Conservation (phyloP, 2,329 filamentous ascomycete species). For the Aspergillus sp. region DNA sequence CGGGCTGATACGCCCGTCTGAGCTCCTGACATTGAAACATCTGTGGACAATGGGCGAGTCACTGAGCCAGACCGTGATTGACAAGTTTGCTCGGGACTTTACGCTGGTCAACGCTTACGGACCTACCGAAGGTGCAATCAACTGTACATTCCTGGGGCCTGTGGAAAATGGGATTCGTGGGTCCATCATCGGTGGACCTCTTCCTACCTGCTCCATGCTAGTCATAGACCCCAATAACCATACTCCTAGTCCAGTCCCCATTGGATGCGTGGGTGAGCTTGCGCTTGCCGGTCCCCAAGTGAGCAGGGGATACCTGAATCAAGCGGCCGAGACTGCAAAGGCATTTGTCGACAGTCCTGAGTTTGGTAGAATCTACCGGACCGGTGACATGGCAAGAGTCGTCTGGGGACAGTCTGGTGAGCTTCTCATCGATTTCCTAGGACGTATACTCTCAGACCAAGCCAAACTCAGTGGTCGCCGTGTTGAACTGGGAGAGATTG, state of each 20-base stretch:
- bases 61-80: slow-evolving; percentile 31
- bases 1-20: slow-evolving; percentile 28
- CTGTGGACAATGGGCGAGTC: slow-evolving; percentile 39
- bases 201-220: slow-evolving; percentile 36
- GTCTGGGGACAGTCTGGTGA: slow-evolving; percentile 56
- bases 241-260: slow-evolving; percentile 36
- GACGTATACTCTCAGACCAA: slow-evolving; percentile 74
- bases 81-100: slow-evolving; percentile 26
- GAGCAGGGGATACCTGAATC: slow-evolving; percentile 30
- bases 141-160: slow-evolving; percentile 26
- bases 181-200: slow-evolving; percentile 37
- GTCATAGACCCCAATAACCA: slow-evolving; percentile 25
- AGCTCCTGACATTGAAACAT: slow-evolving; percentile 23
- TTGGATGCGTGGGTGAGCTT: slow-evolving; percentile 47
- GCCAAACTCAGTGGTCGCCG: slow-evolving; percentile 83
- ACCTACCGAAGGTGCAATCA: slow-evolving; percentile 33
- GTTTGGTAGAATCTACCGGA: slow-evolving; percentile 50
- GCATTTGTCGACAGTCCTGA: slow-evolving; percentile 26
- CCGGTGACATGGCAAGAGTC: slow-evolving; percentile 53
- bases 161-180: slow-evolving; percentile 24
- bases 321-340: slow-evolving; percentile 23
- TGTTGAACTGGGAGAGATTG: slow-evolving; percentile 77
- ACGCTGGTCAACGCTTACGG: slow-evolving; percentile 35
- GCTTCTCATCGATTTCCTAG: slow-evolving; percentile 69
- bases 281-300: slow-evolving; percentile 38